phyloP scores from a whole-genome alignment of 306 rosid species.

The Pyrus bretschneideri region DNA sequence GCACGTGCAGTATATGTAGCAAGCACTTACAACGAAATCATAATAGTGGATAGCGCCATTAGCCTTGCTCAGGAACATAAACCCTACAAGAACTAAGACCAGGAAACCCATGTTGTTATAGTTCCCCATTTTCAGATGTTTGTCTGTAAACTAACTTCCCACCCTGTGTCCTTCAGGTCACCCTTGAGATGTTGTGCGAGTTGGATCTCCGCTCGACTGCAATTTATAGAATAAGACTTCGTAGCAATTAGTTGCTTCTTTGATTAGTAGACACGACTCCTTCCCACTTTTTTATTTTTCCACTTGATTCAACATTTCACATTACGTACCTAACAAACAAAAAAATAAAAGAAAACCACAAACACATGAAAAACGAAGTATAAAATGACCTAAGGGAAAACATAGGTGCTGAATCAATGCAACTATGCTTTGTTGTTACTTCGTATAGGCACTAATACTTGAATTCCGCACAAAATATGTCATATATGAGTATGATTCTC shows the following conservation, averaged over 20 bases:
- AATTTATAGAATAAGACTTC: background rate
- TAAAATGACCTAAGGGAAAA: background rate
- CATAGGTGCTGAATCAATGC: background rate
- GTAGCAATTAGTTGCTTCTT: background rate
- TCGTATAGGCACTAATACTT: background rate
- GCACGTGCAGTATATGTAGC: background rate
- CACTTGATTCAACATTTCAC: background rate
- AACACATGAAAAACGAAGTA: background rate
- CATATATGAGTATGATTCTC: too few species aligned
- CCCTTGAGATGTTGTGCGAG: background rate
- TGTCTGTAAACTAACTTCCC: background rate
- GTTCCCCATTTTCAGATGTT: background rate
- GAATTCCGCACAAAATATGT: too few species aligned
- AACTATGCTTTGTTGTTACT: background rate
- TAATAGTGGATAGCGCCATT: background rate
- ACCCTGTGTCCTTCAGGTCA: constrained; percentile 1
- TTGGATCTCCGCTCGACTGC: background rate
- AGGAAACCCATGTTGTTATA: background rate
- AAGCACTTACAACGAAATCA: constrained; percentile 2
- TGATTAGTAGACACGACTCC: background rate
- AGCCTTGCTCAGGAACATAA: background rate
- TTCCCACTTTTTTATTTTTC: background rate
- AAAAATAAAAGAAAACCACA: too few species aligned
- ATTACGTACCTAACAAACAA: background rate
- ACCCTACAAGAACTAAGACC: background rate